Conservation (phyloP, 129 eudicot genomes). For the carrot (Daucus carota) region DNA sequence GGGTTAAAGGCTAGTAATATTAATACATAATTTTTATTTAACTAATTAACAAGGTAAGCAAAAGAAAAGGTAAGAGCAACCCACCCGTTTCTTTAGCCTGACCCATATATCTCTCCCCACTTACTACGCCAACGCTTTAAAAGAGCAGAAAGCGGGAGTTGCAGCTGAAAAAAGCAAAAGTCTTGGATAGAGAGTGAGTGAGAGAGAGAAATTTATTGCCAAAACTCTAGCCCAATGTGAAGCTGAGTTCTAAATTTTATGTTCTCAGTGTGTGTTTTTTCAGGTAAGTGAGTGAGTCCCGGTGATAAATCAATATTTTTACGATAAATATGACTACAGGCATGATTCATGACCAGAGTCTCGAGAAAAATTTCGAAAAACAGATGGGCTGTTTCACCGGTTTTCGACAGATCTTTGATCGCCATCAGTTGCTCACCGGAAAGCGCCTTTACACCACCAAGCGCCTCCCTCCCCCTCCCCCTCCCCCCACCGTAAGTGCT, state of each 20-base stretch:
- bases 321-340: constrained; percentile 38
- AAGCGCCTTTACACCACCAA: constrained; percentile 54
- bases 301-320: background rate
- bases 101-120: constrained; percentile 35
- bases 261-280: constrained; percentile 3
- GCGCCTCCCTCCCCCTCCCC: constrained; percentile 78
- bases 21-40: no score
- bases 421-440: constrained; percentile 57
- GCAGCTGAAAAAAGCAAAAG: constrained; percentile 29
- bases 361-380: constrained; percentile 48
- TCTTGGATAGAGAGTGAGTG: constrained; percentile 19
- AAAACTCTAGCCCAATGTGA: background rate
- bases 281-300: constrained; percentile 6
- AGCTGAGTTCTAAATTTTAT: constrained; percentile 12
- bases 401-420: constrained; percentile 78
- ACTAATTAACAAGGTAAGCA: background rate
- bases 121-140: constrained; percentile 33
- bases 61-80: constrained; percentile 12
- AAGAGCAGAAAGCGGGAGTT: constrained; percentile 69
- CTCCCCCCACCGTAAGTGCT: constrained; percentile 43
- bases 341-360: constrained; percentile 46
- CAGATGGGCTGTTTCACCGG: constrained; percentile 94
- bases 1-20: no score
- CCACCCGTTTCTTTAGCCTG: constrained; percentile 29
- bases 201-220: background rate